These are phyloP conservation scores for Colletotrichum caudatum DNA, from an alignment of 2,329 filamentous ascomycete genomes.

Conservation along the genomic window DNA sequence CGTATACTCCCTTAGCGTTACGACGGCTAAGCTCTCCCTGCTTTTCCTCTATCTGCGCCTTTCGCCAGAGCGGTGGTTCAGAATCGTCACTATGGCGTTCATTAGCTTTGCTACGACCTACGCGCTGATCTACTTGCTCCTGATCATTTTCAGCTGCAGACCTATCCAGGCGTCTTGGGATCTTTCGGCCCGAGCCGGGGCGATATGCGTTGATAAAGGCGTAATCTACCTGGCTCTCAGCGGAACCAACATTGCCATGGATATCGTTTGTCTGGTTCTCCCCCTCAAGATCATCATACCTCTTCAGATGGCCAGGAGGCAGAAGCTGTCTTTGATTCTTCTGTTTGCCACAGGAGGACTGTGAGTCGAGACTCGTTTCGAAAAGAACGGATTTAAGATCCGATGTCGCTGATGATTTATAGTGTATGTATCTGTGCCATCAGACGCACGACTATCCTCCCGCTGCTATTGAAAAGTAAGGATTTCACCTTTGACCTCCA, in stretches of 20 bases:
- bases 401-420: background rate
- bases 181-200: background rate
- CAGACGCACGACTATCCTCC: constrained; percentile 47
- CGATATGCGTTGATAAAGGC: constrained; percentile 32
- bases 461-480: constrained; percentile 43
- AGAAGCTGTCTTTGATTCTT: constrained; percentile 35
- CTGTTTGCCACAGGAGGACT: constrained; percentile 37
- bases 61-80: constrained; percentile 48
- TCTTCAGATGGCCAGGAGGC: constrained; percentile 35
- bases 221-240: constrained; percentile 30
- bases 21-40: constrained; percentile 40
- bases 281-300: constrained; percentile 38
- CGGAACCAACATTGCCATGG: constrained; percentile 39
- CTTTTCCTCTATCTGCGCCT: constrained; percentile 40
- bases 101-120: constrained; percentile 48
- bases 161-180: constrained; percentile 36
- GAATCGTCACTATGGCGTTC: constrained; percentile 48
- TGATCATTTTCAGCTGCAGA: constrained; percentile 43
- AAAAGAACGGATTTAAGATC: too few species aligned
- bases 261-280: constrained; percentile 35
- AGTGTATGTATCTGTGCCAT: constrained; percentile 50
- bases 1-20: constrained; percentile 37
- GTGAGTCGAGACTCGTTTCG: background rate
- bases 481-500: constrained; percentile 49
- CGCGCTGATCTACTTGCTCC: constrained; percentile 44